A percentile compares a stretch with the other conserved stretches of the same genome.
These are phyloP conservation scores for Trifolium repens DNA, from an alignment of 306 rosid species.

Conservation along the genomic window DNA sequence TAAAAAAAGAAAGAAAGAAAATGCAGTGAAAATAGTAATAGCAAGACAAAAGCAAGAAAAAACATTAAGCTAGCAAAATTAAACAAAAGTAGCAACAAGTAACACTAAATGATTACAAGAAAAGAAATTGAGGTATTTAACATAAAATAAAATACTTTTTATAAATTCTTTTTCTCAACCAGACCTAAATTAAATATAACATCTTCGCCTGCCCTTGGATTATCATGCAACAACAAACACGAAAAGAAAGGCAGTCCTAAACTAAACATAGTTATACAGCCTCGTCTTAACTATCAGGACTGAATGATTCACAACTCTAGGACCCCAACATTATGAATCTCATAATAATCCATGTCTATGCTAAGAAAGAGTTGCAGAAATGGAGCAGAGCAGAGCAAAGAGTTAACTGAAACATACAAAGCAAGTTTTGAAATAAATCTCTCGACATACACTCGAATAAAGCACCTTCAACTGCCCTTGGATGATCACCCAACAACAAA, in stretches of 20 bases:
- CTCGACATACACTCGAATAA: not conserved
- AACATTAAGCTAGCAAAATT: conserved; percentile 2
- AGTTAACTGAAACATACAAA: conserved; percentile 13
- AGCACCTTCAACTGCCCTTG: not conserved
- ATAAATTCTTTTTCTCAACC: no score
- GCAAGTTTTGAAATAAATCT: conserved; percentile 25
- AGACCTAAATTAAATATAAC: not conserved
- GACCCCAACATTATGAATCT: conserved; percentile 20
- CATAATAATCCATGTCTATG: conserved; percentile 6
- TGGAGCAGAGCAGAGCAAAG: not conserved
- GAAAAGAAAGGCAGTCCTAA: conserved; percentile 17
- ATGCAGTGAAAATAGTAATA: not conserved
- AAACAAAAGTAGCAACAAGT: conserved; percentile 20
- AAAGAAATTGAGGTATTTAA: conserved; percentile 23
- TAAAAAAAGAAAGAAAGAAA: not conserved
- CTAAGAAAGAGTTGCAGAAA: conserved; percentile 13
- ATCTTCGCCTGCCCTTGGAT: not conserved
- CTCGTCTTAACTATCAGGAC: conserved; percentile 1
- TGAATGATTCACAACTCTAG: conserved; percentile 22
- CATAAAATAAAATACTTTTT: not conserved
- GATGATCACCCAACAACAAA: not conserved
- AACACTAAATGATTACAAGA: conserved; percentile 13
- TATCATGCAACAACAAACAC: not conserved
- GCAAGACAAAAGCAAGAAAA: not conserved
- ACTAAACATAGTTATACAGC: conserved; percentile 15